Conservation (phyloP, 2,329 filamentous ascomycete species). For the Penicillium griseofulvum region DNA sequence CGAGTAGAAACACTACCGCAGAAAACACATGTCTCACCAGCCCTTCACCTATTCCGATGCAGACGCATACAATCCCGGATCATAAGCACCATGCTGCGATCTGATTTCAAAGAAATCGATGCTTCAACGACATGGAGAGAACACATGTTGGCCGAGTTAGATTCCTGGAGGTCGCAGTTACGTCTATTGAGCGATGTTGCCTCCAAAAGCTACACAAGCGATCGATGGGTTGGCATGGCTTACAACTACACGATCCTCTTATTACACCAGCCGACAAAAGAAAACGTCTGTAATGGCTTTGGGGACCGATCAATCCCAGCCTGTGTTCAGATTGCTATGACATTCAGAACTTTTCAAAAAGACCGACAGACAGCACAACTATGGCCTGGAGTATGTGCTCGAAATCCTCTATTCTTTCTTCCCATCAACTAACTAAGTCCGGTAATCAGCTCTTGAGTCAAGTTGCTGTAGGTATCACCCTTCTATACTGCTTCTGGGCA, state of each 20-base stretch:
- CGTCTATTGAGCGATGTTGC: slow-evolving; percentile 11
- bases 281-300: slow-evolving; percentile 7
- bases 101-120: slow-evolving; percentile 12
- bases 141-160: slow-evolving; percentile 15
- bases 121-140: slow-evolving; percentile 10
- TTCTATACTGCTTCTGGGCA: slow-evolving; percentile 20
- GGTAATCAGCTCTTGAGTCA: slow-evolving; percentile 15
- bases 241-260: slow-evolving; percentile 18
- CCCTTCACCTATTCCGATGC: slow-evolving; percentile 15
- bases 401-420: background rate
- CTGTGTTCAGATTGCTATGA: slow-evolving; percentile 11
- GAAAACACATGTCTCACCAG: slow-evolving; percentile 16
- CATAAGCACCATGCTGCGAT: slow-evolving; percentile 15
- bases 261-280: slow-evolving; percentile 14
- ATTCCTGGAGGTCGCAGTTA: slow-evolving; percentile 14
- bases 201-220: slow-evolving; percentile 13
- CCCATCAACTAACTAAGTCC: background rate
- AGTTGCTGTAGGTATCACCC: slow-evolving; percentile 14
- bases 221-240: slow-evolving; percentile 20
- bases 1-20: slow-evolving; percentile 7
- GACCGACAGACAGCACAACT: slow-evolving; percentile 18
- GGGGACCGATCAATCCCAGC: slow-evolving; percentile 11
- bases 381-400: slow-evolving; percentile 15
- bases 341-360: slow-evolving; percentile 18
- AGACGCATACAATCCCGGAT: slow-evolving; percentile 17